phyloP scores from a whole-genome alignment of 805 yeast species.

The Candida ponderosae region DNA sequence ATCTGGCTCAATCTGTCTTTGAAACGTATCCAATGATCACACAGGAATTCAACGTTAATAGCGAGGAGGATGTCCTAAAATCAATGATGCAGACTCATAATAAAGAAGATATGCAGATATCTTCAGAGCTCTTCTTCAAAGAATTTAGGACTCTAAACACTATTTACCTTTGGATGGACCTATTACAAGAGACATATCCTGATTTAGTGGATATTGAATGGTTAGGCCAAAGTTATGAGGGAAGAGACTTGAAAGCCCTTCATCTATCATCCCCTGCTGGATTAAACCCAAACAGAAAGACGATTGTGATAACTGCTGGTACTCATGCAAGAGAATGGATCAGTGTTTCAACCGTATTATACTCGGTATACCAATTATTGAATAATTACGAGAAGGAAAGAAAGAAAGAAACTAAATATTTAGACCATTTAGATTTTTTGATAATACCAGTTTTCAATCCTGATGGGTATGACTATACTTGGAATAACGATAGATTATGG shows the following conservation, averaged over 20 bases:
- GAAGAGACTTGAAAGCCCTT: slow-evolving; percentile 59
- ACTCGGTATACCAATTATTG: slow-evolving; percentile 40
- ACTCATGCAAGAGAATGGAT: slow-evolving; percentile 91
- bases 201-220: slow-evolving; percentile 52
- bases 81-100: slow-evolving; percentile 10
- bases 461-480: slow-evolving; percentile 82
- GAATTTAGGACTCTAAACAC: slow-evolving; percentile 62
- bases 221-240: slow-evolving; percentile 73
- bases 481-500: slow-evolving; percentile 82
- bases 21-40: slow-evolving; percentile 42
- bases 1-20: slow-evolving; percentile 47
- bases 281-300: slow-evolving; percentile 38
- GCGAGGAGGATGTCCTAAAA: slow-evolving; percentile 4
- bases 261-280: slow-evolving; percentile 48
- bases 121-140: slow-evolving; percentile 54
- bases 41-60: slow-evolving; percentile 1
- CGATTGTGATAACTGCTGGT: slow-evolving; percentile 76
- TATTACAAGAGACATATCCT: slow-evolving; percentile 55
- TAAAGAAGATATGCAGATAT: slow-evolving; percentile 6
- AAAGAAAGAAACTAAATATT: slow-evolving; percentile 32
- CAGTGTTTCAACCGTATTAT: slow-evolving; percentile 62
- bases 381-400: slow-evolving; percentile 33
- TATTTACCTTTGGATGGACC: slow-evolving; percentile 65
- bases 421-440: slow-evolving; percentile 59
- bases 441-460: slow-evolving; percentile 85